phyloP scores from a whole-genome alignment of 1,139 yeast genomes.

The Debaryomyces sp. region DNA sequence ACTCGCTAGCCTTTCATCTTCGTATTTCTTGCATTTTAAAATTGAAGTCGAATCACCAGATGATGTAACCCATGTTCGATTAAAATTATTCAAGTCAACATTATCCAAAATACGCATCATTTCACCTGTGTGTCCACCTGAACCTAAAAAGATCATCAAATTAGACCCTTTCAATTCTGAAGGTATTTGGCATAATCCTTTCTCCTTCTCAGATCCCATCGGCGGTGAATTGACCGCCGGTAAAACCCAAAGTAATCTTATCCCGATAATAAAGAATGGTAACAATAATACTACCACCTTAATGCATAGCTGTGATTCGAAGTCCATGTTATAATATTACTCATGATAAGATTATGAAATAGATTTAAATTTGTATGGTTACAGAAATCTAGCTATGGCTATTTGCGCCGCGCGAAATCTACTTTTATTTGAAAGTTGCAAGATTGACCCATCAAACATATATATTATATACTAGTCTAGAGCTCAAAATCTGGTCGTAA shows the following conservation, averaged over 20 bases:
- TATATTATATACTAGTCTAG: constrained; percentile 9
- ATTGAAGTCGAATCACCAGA: constrained; percentile 65
- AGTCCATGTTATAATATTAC: constrained; percentile 21
- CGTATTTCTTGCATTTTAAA: constrained; percentile 49
- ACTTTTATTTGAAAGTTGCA: not conserved
- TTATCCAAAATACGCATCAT: constrained; percentile 69
- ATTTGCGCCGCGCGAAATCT: not conserved
- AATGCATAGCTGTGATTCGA: constrained; percentile 27
- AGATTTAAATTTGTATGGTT: not conserved
- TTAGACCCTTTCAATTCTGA: constrained; percentile 22
- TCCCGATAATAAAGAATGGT: constrained; percentile 26
- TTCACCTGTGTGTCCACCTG: constrained; percentile 96
- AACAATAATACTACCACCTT: constrained; percentile 23
- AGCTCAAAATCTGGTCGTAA: constrained; percentile 21
- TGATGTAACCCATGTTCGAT: constrained; percentile 50
- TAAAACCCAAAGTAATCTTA: constrained; percentile 31
- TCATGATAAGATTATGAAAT: not conserved
- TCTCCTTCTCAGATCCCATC: not conserved
- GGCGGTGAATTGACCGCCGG: constrained; percentile 25
- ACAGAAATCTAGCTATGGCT: not conserved
- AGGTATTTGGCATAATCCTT: constrained; percentile 10
- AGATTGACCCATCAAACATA: not conserved
- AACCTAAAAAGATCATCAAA: constrained; percentile 66
- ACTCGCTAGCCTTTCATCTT: constrained; percentile 20
- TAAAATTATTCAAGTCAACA: constrained; percentile 25